Evolutionary conservation across 768 basidiomycete species (phyloP), one percentile per base, ranked within the genome.

Genomic region (Trametes villosa): DNA sequence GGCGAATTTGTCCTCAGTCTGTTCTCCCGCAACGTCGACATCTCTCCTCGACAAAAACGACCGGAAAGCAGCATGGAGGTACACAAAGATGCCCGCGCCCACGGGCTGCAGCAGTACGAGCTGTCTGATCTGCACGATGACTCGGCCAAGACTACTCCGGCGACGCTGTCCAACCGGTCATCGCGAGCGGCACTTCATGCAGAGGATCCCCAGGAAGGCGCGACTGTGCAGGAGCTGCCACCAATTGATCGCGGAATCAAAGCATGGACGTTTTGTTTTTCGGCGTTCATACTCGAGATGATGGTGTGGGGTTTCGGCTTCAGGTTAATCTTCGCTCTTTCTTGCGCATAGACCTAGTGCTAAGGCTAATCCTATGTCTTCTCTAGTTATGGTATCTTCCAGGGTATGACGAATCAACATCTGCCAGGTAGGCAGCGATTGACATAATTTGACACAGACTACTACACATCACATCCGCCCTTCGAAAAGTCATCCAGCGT

Each of bases 251-350:
- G 65, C 15, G 67, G 68, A 4, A 22, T 64, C 17, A 24, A 57
- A 30, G 68, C 70, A 8, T 70, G 66, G 68, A 48, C 57, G 0
- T 71, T 71, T 45, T 65, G 66, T 26, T 27, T 55, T 4, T 57
- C 59, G 2, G 59, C 34, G 1, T 67, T 71, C 42, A 36, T 66
- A 2, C 24, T 70, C 8, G 67, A 68, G 46, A 65, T 57, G 49
- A 57, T 66, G 62, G 52, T 68, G 2, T 71, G 67, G 68, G 68
- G 66, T 1, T 67, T 70, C 22, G 56, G 50, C 17, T 71, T 65
- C 45, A 67, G 66, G 67, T 71, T n/a, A 2, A 62, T n/a, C n/a
- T 53, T 18, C 15, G 15, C 12, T 2, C 11, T 17, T 7, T 36
- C 22, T 13, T 38, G 42, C 20, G 3, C 40, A 12, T 6, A n/a